Evolutionary conservation across 306 rosid species (phyloP).

Genomic region (Vicia villosa): DNA sequence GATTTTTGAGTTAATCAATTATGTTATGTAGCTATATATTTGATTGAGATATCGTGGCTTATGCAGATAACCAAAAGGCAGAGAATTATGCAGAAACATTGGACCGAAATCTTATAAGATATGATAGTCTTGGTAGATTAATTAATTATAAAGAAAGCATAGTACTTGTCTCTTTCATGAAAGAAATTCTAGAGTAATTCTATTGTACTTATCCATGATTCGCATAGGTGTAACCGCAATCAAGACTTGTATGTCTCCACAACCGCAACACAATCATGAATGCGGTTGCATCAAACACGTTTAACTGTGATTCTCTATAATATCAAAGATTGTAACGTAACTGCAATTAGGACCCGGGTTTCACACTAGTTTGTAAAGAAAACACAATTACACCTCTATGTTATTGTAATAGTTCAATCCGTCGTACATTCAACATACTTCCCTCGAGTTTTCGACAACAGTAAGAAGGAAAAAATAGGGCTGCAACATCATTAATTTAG

Average conservation of each 20-base stretch:
- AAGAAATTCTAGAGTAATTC: too few species aligned
- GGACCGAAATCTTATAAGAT: constrained; percentile 52
- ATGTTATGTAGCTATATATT: constrained; percentile 12
- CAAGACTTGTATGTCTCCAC: neutral
- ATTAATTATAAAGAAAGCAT: constrained; percentile 8
- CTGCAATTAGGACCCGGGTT: neutral
- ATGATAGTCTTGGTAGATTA: constrained; percentile 10
- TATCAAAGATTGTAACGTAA: neutral
- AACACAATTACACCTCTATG: constrained; percentile 31
- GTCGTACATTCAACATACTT: constrained; percentile 28
- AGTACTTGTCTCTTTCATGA: too few species aligned
- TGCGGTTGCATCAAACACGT: neutral
- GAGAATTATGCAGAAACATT: constrained; percentile 26
- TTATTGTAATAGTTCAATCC: constrained; percentile 37
- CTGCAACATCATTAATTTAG: constrained; percentile 24
- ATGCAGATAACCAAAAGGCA: constrained; percentile 40
- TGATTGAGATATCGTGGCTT: constrained; percentile 36
- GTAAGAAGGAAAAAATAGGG: neutral
- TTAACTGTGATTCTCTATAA: neutral
- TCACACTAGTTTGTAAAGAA: neutral
- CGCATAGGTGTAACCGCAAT: neutral
- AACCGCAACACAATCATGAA: neutral
- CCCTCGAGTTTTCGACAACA: constrained; percentile 23
- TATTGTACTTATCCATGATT: constrained; percentile 23
- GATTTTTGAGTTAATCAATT: constrained; percentile 21